Conservation (phyloP, 768 basidiomycete species). For the Suillus discolor region DNA sequence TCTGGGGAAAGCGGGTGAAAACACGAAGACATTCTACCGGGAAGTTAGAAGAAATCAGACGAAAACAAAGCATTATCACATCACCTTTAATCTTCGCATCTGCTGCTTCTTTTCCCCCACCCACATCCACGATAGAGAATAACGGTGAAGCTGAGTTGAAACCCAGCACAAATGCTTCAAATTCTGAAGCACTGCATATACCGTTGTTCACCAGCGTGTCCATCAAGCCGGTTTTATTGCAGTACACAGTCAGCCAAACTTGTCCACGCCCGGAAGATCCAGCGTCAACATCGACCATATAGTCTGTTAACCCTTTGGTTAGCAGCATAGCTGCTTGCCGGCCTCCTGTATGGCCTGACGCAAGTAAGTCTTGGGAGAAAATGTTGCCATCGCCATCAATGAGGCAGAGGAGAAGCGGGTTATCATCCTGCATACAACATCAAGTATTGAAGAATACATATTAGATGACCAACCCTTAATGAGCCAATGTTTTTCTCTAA, state of each 20-base stretch:
- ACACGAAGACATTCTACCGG: slow-evolving; percentile 52
- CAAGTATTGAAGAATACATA: slow-evolving; percentile 1
- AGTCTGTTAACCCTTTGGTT: slow-evolving; percentile 37
- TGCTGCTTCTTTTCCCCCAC: slow-evolving; percentile 44
- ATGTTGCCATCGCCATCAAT: slow-evolving; percentile 46
- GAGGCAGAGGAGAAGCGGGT: slow-evolving; percentile 39
- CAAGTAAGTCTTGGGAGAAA: slow-evolving; percentile 35
- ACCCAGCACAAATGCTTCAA: slow-evolving; percentile 39
- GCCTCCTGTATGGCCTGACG: slow-evolving; percentile 35
- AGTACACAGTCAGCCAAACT: slow-evolving; percentile 41
- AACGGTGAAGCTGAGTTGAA: slow-evolving; percentile 44
- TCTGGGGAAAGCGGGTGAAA: slow-evolving; percentile 52
- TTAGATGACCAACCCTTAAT: slow-evolving; percentile 27
- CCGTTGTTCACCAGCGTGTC: slow-evolving; percentile 32
- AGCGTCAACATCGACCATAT: slow-evolving; percentile 29
- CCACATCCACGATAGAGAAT: slow-evolving; percentile 45
- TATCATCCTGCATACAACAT: slow-evolving; percentile 35
- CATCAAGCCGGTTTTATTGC: slow-evolving; percentile 37
- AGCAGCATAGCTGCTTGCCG: slow-evolving; percentile 38
- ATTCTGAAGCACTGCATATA: slow-evolving; percentile 36
- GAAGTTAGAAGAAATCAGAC: slow-evolving; percentile 4
- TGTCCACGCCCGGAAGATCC: slow-evolving; percentile 30
- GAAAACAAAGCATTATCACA: background rate
- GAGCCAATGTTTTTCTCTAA: slow-evolving; percentile 37
- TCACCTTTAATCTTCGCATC: slow-evolving; percentile 45